Evolutionary conservation across 148 eudicot genomes (phyloP).

Genomic region (Polygonum aviculare): DNA sequence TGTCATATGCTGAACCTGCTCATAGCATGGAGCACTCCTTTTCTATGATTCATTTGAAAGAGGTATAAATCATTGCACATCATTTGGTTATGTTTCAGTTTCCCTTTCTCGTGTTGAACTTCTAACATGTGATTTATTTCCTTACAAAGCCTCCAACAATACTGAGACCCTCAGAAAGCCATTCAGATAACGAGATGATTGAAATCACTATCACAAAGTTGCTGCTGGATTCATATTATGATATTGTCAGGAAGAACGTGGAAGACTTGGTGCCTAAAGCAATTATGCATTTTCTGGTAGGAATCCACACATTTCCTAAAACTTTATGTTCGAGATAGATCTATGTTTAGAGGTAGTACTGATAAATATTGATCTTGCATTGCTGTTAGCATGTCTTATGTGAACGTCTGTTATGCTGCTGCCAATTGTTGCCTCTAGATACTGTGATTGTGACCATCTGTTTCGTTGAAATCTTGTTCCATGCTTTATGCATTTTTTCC

Average conservation of each 20-base stretch:
- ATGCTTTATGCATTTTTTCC: too few relatives aligned
- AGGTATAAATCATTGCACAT: constrained; percentile 30
- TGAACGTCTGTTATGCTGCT: not conserved
- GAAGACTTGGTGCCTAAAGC: constrained; percentile 59
- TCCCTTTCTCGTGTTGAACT: not conserved
- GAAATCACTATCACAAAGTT: constrained; percentile 42
- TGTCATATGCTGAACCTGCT: constrained; percentile 47
- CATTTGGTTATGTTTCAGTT: not conserved
- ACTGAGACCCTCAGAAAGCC: constrained; percentile 30
- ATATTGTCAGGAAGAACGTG: constrained; percentile 56
- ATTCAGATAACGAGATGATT: constrained; percentile 26
- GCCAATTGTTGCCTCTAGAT: not conserved
- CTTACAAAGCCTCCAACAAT: constrained; percentile 30
- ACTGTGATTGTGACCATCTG: not conserved
- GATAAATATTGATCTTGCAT: not conserved
- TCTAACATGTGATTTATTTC: not conserved
- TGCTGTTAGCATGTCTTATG: constrained; percentile 1
- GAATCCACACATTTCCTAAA: not conserved
- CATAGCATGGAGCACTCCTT: constrained; percentile 50
- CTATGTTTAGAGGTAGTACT: not conserved
- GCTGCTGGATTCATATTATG: constrained; percentile 50
- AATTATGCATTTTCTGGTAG: constrained; percentile 65
- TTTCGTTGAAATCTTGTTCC: too few relatives aligned
- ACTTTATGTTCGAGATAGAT: not conserved
- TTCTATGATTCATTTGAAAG: constrained; percentile 77